Evolutionary conservation across 257 asterid species (phyloP), one percentile per base, ranked within the genome.

Genomic region (Solanum okadae): DNA sequence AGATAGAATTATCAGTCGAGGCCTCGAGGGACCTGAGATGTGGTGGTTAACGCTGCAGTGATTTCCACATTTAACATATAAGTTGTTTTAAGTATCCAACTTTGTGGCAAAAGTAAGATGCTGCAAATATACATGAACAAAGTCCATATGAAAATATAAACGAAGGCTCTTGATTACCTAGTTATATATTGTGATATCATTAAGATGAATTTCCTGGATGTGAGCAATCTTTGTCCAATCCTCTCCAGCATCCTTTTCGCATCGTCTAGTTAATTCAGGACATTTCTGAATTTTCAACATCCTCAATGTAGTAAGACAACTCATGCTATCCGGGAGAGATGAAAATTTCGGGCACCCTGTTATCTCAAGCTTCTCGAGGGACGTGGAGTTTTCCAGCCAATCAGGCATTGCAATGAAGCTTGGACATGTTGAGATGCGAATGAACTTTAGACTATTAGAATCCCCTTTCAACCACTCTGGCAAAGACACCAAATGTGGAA

Each of bases 161-260:
- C 18, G 11, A 72, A 52, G 10, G 71, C 12, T 52, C 29, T 40
- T 49, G 59, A 46, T 68, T 46, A 87, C 85, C 86, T 87, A 4
- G 11, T 59, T 87, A 7, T 52, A 16, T 18, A 25, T 23, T 35
- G 33, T 87, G 63, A 75, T 59, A 75, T 14, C 88, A 76, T 76
- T 87, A 3, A 87, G 88, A 75, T 76, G 71, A 72, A 87, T 35
- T 63, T 75, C 77, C 22, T 35, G 86, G 61, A 87, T 68, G 83
- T 75, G 88, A 10, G 76, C 46, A n/a, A 87, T 87, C 88, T 87
- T 87, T 37, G 86, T 25, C 88, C 88, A 87, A 82, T 87, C 86
- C 86, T 87, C 88, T 56, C 88, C 88, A 4, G 67, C 4, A 44
- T 79, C 67, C 18, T 27, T 79, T 44, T 44, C 85, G 4, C 85